Evolutionary conservation across 2,329 filamentous ascomycete species (phyloP).

Genomic region (Calonectria naviculata): DNA sequence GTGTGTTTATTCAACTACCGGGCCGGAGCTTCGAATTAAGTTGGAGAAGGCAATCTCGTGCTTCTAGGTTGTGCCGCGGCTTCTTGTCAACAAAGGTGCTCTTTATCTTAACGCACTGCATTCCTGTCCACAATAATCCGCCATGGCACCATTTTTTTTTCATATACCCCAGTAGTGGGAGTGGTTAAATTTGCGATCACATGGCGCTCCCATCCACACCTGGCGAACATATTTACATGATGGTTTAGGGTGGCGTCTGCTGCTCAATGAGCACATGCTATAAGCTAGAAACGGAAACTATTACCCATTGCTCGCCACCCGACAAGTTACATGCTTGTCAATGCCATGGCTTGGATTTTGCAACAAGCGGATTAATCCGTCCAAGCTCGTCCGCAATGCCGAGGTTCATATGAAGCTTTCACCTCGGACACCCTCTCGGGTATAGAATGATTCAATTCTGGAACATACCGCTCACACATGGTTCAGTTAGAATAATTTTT

Average conservation of each 20-base stretch:
- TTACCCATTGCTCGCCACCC: too few species aligned
- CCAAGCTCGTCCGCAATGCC: not conserved
- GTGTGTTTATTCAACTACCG: not conserved
- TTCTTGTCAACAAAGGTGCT: not conserved
- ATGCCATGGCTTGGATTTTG: not conserved
- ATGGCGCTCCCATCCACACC: not conserved
- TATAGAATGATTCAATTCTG: not conserved
- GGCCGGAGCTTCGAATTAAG: not conserved
- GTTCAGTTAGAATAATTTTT: not conserved
- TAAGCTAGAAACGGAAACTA: not conserved
- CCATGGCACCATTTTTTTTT: too few species aligned
- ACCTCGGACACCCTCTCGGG: not conserved
- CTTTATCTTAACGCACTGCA: not conserved
- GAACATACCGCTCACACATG: not conserved
- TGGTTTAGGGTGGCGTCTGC: not conserved
- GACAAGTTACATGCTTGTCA: not conserved
- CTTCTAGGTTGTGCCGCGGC: not conserved
- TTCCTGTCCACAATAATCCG: too few species aligned
- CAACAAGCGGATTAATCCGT: too few species aligned
- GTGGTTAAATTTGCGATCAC: not conserved
- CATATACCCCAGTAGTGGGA: too few species aligned
- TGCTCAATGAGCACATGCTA: not conserved
- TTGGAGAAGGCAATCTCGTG: not conserved
- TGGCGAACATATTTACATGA: not conserved
- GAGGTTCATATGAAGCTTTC: not conserved